phyloP scores from a whole-genome alignment of 2,329 filamentous ascomycete genomes.

The Scedosporium boydii region DNA sequence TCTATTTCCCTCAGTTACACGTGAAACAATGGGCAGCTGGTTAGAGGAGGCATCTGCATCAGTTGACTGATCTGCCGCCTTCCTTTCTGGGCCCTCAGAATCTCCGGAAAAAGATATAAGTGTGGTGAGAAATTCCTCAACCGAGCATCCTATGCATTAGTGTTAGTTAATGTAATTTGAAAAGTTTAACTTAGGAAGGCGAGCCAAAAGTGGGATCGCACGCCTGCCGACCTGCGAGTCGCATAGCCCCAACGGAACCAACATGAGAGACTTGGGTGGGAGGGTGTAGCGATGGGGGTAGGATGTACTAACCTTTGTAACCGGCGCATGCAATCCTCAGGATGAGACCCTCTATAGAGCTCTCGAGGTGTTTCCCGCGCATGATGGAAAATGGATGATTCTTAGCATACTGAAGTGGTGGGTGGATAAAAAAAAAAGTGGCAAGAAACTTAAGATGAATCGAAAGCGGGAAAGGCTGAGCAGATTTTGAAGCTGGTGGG shows the following conservation, averaged over 20 bases:
- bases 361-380: slow-evolving; percentile 10
- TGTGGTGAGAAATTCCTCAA: slow-evolving; percentile 1
- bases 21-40: background rate
- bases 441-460: background rate
- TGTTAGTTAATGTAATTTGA: background rate
- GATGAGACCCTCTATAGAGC: slow-evolving; percentile 11
- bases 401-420: background rate
- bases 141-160: slow-evolving; percentile 2
- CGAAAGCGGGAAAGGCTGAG: slow-evolving; percentile 5
- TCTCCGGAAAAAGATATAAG: background rate
- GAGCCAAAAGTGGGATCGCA: no score
- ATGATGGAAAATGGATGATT: background rate
- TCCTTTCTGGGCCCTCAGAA: background rate
- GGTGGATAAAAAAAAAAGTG: background rate
- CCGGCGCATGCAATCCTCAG: slow-evolving; percentile 11
- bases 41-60: background rate
- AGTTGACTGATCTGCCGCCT: background rate
- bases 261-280: background rate
- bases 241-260: background rate
- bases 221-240: no score
- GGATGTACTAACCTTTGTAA: slow-evolving; percentile 8
- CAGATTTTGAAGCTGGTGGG: background rate
- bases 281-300: no score
- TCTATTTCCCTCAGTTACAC: background rate
- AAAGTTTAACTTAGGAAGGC: no score